Evolutionary conservation across 108 stramenopile genomes (phyloP), one percentile per base, ranked within the genome.

Genomic region (Nitzschia sp.): DNA sequence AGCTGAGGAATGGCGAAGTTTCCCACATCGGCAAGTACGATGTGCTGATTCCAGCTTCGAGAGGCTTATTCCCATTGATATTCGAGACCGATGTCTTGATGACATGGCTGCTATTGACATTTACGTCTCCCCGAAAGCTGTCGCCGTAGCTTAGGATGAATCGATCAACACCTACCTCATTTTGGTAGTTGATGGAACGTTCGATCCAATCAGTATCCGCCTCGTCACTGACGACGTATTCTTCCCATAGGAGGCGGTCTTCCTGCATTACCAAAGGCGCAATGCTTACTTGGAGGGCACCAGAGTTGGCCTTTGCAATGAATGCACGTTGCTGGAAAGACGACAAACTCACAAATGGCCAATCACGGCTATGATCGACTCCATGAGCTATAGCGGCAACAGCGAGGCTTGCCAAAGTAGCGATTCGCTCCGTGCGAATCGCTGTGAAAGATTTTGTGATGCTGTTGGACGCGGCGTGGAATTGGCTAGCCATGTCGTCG

Each of bases 271-370:
- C 59, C 2, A 27, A 21, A 13, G 70, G 70, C 6, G 30, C 30
- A 17, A 60, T 66, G 28, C 48, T 53, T 18, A 66, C 48, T 24
- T 53, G 48, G 19, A 66, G n/a, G 1, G 31, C 65, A 2, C 65
- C 65, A n/a, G 65, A 66, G n/a, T 53, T 34, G 13, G 21, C 17
- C 19, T 53, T 49, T 9, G 65, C 49, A 6, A 19, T 53, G 29
- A 30, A 49, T 26, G 65, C 48, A 30, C 65, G 65, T 15, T 66
- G 62, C 45, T 71, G 59, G 42, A 49, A 71, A n/a, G 11, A 32
- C 1, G 70, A 61, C 25, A 71, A 32, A 54, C 35, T 49, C 15
- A 61, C 59, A 49, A 60, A 71, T 1, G 70, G 70, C 70, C 70
- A 71, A 38, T 48, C 24, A 3, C 54, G 59, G 18, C 58, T 48